A percentile compares a stretch with the other conserved stretches of the same genome.
Conservation (phyloP, 805 yeast genomes). For the Debaryomyces hansenii region DNA sequence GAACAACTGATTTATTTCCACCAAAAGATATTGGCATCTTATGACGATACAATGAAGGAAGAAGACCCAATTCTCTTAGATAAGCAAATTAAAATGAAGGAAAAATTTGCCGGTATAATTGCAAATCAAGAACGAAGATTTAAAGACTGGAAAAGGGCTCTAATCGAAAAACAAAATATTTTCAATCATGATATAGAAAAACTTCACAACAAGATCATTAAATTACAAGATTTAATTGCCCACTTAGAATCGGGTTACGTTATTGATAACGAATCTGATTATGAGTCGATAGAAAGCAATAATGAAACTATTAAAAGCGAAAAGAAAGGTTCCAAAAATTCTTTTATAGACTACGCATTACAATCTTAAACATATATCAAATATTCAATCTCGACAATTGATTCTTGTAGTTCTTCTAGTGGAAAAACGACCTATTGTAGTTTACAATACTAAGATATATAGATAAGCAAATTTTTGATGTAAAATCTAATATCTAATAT, state of each 20-base stretch:
- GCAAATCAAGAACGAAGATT: slow-evolving; percentile 54
- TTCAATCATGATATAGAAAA: slow-evolving; percentile 56
- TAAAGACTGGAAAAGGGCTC: slow-evolving; percentile 59
- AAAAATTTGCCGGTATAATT: slow-evolving; percentile 43
- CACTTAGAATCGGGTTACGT: slow-evolving; percentile 4
- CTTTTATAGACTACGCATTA: too few relatives aligned
- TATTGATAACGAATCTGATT: slow-evolving; percentile 2
- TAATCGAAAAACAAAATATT: slow-evolving; percentile 54
- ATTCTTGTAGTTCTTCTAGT: too few relatives aligned
- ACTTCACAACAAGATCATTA: slow-evolving; percentile 34
- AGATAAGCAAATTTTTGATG: too few relatives aligned
- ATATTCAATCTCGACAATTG: too few relatives aligned
- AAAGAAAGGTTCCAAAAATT: too few relatives aligned
- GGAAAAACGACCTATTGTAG: too few relatives aligned
- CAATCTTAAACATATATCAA: too few relatives aligned
- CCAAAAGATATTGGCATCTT: slow-evolving; percentile 29
- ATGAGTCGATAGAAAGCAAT: not conserved
- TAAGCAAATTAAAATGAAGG: slow-evolving; percentile 43
- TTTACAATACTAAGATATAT: too few relatives aligned
- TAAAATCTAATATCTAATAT: too few relatives aligned
- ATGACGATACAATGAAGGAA: slow-evolving; percentile 41
- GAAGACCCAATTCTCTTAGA: slow-evolving; percentile 49
- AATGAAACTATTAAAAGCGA: too few relatives aligned
- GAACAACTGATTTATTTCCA: slow-evolving; percentile 41
- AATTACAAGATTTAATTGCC: slow-evolving; percentile 30